phyloP scores from a whole-genome alignment of 306 rosid species.

The Trifolium fragiferum region DNA sequence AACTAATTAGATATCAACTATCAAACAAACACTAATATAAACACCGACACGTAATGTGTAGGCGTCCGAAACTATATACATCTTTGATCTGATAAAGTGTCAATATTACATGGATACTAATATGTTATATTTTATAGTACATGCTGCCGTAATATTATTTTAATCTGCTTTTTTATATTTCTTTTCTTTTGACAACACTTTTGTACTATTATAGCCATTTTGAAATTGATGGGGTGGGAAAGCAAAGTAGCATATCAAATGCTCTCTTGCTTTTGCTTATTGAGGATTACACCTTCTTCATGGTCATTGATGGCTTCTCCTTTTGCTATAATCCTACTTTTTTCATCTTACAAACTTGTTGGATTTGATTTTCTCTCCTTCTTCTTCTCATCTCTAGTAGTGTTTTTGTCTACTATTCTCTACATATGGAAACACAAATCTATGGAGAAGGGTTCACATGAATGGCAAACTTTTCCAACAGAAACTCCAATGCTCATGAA shows the following conservation, averaged over 20 bases:
- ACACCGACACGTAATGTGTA: background rate
- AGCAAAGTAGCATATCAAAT: slow-evolving; percentile 55
- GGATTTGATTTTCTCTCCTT: slow-evolving; percentile 57
- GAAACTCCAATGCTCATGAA: slow-evolving; percentile 38
- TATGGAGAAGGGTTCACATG: background rate
- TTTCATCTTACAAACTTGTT: slow-evolving; percentile 47
- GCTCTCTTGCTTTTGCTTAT: slow-evolving; percentile 58
- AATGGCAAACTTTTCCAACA: slow-evolving; percentile 36
- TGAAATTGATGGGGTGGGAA: slow-evolving; percentile 57
- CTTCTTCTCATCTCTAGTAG: slow-evolving; percentile 50
- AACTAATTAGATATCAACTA: too few species aligned
- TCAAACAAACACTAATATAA: too few species aligned
- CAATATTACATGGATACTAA: background rate
- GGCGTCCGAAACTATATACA: too few species aligned
- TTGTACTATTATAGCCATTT: slow-evolving; percentile 42
- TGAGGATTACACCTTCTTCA: slow-evolving; percentile 41
- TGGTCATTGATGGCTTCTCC: slow-evolving; percentile 54
- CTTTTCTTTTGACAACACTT: slow-evolving; percentile 28
- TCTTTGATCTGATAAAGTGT: background rate
- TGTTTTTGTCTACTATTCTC: slow-evolving; percentile 55
- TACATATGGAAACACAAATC: slow-evolving; percentile 49
- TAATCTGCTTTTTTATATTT: slow-evolving; percentile 7
- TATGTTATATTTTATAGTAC: background rate
- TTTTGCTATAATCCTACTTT: slow-evolving; percentile 53
- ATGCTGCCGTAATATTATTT: slow-evolving; percentile 9